Base-by-base conservation (phyloP, 2,329 filamentous ascomycete species). In the Talaromyces albobiverticillius region DNA sequence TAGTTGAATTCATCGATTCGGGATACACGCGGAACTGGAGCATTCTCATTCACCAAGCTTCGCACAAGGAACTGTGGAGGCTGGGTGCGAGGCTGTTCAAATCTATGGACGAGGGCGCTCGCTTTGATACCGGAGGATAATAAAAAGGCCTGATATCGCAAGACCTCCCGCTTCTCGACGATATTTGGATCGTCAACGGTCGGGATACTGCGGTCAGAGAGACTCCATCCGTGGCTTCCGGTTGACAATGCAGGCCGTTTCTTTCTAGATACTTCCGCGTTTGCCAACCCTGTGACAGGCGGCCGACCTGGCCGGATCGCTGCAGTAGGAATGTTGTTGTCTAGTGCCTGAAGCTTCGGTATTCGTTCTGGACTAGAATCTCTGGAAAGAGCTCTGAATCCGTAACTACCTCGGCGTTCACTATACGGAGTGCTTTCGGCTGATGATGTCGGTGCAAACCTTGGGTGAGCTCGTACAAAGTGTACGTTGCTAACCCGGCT, bases 121-220 rank as follows among this genome's bases (percentile, higher is more conserved):
- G 93, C 92, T 72, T 95, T 95, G 65, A 96, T 86, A n/a, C 91
- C 92, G 0, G 90, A 90, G 59, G 86, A 88, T 20, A 95, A 77
- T 38, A 96, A 82, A 8, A 95, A 78, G 0, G 90, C 83, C 54
- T 85, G 82, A 2, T 92, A 80, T n/a, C 90, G 85, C 14, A 88
- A 88, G 51, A 95, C 81, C 62, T 96, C 93, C n/a, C 83, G 82
- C 62, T 81, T 84, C 9, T 80, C 85, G 26, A 88, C 65, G 3
- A 68, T 58, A 3, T 62, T 69, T 10, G 64, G 69, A 46, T 69
- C 70, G 14, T 65, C 64, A 5, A 67, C 64, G 5, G 63, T 63
- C 20, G 74, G 66, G 14, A 75, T 66, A 59, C 68, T 72, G 58
- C 74, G 75, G 56, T 82, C 77, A 20, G 80, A 79, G 46, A 85